Evolutionary conservation across 2,329 filamentous ascomycete species (phyloP), one percentile per base, ranked within the genome.

Genomic region (Aspergillus ibericus): DNA sequence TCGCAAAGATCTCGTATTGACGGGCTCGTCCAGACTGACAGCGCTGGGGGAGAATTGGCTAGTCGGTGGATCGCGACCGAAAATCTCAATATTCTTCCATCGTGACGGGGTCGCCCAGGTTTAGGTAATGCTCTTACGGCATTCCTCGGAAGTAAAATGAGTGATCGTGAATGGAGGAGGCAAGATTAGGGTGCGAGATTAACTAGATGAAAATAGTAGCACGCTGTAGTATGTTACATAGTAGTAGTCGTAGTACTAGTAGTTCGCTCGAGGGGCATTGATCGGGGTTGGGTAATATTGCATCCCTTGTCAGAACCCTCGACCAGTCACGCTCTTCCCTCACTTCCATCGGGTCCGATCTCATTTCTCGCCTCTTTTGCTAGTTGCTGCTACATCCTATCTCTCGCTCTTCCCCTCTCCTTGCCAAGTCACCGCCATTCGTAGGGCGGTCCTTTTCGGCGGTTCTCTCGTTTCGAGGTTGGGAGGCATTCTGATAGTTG

Each of bases 1-100:
- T 51, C 47, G 53, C 50, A 57, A 57, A 59, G 59, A 62, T 59
- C 59, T 62, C 57, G 54, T 57, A 59, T 62, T 55, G 54, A 48
- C 47, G 52, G 25, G 35, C 40, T 48, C n/a, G 22, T 54, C 20
- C 25, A 54, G 27, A 27, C 50, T 42, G 36, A 44, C 34, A 48
- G 36, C 34, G 40, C 40, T n/a, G 15, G 42, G 42, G 38, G 42
- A 55, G 47, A 38, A 29, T 35, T 32, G 27, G 42, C 44, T 34
- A 38, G 36, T 46, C 32, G 22, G 44, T 57, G 50, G 59, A 58
- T 58, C 38, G n/a, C 48, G 51, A 36, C 38, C 16, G 42, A 32
- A 29, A 46, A 52, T 52, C 32, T 16, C 34, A 38, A 34, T 55
- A 55, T 35, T 55, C 22, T 25, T 47, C 22, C 18, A 42, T 42